Evolutionary conservation across 2,329 filamentous ascomycete genomes (phyloP).

Genomic region (Albophoma yamanashiensis): DNA sequence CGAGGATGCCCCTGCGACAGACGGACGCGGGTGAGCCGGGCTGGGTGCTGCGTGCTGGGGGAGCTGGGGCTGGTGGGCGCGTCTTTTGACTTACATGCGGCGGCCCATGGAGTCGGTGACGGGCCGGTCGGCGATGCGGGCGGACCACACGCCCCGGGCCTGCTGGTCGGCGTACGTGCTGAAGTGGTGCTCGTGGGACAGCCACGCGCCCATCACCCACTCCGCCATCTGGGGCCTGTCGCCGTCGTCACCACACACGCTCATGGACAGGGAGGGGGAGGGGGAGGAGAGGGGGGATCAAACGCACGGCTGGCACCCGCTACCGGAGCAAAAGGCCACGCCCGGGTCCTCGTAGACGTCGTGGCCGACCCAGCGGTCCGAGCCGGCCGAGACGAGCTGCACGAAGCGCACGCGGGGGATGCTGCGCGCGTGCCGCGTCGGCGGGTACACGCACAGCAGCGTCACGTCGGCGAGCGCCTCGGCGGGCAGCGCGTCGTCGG

Average conservation of each 20-base stretch:
- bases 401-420: slow-evolving; percentile 29
- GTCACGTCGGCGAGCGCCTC: slow-evolving; percentile 30
- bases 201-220: slow-evolving; percentile 27
- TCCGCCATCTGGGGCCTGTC: slow-evolving; percentile 26
- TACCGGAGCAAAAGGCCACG: slow-evolving; percentile 28
- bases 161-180: slow-evolving; percentile 16
- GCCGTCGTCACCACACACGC: neutral
- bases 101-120: slow-evolving; percentile 20
- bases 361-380: slow-evolving; percentile 28
- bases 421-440: slow-evolving; percentile 16
- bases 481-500: slow-evolving; percentile 14
- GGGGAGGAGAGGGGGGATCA: too few relatives aligned
- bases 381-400: slow-evolving; percentile 33
- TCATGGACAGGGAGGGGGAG: neutral
- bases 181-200: slow-evolving; percentile 21
- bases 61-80: too few relatives aligned
- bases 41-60: too few relatives aligned
- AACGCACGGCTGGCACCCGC: slow-evolving; percentile 30
- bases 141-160: slow-evolving; percentile 16
- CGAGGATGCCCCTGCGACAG: slow-evolving; percentile 23
- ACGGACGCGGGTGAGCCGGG: neutral
- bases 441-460: slow-evolving; percentile 20
- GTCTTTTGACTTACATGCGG: slow-evolving; percentile 17
- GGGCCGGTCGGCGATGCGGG: slow-evolving; percentile 5
- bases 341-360: slow-evolving; percentile 20